Percentiles rank a stretch among this genome's conserved stretches.
Evolutionary conservation across 1,284 basidiomycete genomes (phyloP).

Genomic region (Paramarasmius palmivorus): DNA sequence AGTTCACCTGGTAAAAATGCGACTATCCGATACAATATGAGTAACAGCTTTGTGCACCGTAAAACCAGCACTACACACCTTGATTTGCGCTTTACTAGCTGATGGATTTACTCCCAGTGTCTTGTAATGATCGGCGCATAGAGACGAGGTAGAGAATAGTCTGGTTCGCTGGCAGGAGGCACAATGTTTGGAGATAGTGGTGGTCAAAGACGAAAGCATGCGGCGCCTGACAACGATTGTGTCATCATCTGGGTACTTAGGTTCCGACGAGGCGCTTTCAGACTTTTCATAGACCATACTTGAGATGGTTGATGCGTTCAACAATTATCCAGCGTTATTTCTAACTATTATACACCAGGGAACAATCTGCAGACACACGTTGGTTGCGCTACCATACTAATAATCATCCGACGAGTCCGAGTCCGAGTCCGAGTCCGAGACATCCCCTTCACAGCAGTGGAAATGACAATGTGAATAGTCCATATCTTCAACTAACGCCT

Average conservation of each 20-base stretch:
- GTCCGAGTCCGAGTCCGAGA: too few relatives aligned
- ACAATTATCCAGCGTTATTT: too few relatives aligned
- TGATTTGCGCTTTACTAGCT: constrained; percentile 46
- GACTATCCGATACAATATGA: constrained; percentile 28
- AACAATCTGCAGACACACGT: too few relatives aligned
- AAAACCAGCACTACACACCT: constrained; percentile 26
- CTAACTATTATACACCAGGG: too few relatives aligned
- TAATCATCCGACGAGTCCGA: too few relatives aligned
- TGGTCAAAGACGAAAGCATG: constrained; percentile 1
- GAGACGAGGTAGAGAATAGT: constrained; percentile 9
- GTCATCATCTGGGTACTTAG: background rate
- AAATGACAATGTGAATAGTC: too few relatives aligned
- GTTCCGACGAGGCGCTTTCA: background rate
- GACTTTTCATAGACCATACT: too few relatives aligned
- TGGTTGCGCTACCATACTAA: too few relatives aligned
- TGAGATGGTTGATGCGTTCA: too few relatives aligned
- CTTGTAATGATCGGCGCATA: constrained; percentile 35
- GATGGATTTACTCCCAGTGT: constrained; percentile 38
- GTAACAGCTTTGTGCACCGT: background rate
- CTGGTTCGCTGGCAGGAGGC: constrained; percentile 2
- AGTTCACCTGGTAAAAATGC: constrained; percentile 41
- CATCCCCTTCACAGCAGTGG: too few relatives aligned
- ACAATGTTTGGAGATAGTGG: background rate
- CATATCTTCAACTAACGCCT: too few relatives aligned
- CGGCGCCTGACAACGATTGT: too few relatives aligned